Base-by-base conservation (phyloP, 2,329 filamentous ascomycete species). In the Simplicillium aogashimaense region DNA sequence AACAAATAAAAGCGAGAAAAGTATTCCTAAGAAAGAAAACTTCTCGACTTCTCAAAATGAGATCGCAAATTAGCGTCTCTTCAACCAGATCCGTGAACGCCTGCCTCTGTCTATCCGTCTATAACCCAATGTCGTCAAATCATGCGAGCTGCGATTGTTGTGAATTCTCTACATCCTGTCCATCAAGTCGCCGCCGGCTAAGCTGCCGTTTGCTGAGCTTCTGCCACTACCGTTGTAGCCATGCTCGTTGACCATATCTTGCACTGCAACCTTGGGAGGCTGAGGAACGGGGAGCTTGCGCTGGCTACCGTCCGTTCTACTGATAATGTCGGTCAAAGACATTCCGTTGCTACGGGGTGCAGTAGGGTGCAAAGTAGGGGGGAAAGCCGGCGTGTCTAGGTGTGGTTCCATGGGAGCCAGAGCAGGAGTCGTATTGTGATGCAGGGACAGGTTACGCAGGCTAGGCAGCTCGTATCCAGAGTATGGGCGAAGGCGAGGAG, bases 301-400 rank as follows among this genome's bases (percentile, higher is more conserved):
- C 64, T 92, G 86, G 17, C 84, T 83, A 30, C 87, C 87, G 47
- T 95, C 89, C 2, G 87, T 76, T 50, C 83, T 82, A 55, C 83
- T 87, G 67, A 97, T 92, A 55, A 97, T 97, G 59, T 97, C 90
- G 43, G 81, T 85, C 52, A 97, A 81, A 31, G 86, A 84, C 43
- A 94, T 76, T 32, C 88, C 88, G 41, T 71, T 76, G 50, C 74
- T 67, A 41, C 70, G 66, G 43, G 63, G 48, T 29, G 66, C 52
- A 64, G 58, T 64, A n/a, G 71, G 71, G 40, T 73, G 72, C 47
- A 72, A 71, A 47, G 75, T 74, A 29, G 53, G 53, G 16, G 61
- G 60, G 40, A 64, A 63, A n/a, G 60, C 55, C 35, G 59, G 57
- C 9, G 56, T 58, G 46, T 76, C 71, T 10, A 72, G 60, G 45